phyloP scores from a whole-genome alignment of 108 stramenopile species.

The Cyclotella cryptica region DNA sequence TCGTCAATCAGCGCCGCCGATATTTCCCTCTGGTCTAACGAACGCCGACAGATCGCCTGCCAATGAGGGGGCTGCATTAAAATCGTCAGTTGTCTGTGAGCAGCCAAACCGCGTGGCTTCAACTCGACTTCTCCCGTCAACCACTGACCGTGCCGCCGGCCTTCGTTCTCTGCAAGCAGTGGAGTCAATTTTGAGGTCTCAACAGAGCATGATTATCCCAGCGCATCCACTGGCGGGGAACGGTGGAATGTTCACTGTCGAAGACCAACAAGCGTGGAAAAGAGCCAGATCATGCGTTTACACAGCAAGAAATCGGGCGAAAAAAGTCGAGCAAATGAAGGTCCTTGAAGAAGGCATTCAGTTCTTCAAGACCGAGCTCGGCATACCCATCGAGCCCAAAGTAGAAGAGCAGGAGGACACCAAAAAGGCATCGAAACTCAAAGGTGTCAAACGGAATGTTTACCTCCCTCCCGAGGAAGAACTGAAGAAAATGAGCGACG shows the following conservation, averaged over 20 bases:
- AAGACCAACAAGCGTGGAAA: constrained; percentile 6
- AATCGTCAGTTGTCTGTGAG: too few species aligned
- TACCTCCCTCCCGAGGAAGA: constrained; percentile 8
- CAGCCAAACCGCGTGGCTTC: too few species aligned
- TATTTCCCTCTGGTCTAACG: too few species aligned
- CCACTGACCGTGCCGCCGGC: not conserved
- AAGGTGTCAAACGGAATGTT: constrained; percentile 2
- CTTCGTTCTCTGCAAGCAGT: constrained; percentile 17
- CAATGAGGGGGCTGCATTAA: too few species aligned
- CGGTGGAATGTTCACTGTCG: not conserved
- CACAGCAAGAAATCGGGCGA: constrained; percentile 10
- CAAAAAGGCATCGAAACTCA: constrained; percentile 4
- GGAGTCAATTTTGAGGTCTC: not conserved
- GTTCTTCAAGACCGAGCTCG: constrained; percentile 7
- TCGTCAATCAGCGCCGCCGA: too few species aligned
- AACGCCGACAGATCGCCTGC: too few species aligned
- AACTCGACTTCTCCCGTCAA: not conserved
- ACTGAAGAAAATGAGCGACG: not conserved
- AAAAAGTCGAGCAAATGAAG: constrained; percentile 1
- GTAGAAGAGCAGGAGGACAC: not conserved
- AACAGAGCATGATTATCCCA: not conserved
- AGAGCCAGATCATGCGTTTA: constrained; percentile 14
- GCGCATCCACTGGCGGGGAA: not conserved
- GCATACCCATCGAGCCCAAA: not conserved
- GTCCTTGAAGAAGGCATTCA: not conserved